Conservation (phyloP, 2,329 filamentous ascomycete genomes). For the Talaromyces sp. region DNA sequence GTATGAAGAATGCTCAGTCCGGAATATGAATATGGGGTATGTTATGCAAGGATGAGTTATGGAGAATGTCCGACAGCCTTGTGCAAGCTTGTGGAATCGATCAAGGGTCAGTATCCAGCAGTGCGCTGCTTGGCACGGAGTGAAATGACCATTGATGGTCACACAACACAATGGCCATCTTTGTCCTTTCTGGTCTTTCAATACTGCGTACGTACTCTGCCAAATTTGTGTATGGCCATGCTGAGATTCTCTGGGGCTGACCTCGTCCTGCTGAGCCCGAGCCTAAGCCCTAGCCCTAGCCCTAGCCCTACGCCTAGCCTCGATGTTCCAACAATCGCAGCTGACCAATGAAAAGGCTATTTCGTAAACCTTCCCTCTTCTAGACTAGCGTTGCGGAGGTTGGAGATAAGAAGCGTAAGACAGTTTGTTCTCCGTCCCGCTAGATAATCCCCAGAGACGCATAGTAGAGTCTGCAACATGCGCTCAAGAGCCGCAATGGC, state of each 20-base stretch:
- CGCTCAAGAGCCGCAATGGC: background rate
- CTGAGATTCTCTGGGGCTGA: too few species aligned
- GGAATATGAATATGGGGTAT: too few species aligned
- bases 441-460: too few species aligned
- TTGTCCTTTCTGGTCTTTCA: background rate
- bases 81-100: background rate
- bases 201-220: too few species aligned
- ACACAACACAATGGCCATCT: background rate
- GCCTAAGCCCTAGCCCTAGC: background rate
- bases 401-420: background rate
- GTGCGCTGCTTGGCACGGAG: background rate
- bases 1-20: background rate
- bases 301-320: background rate
- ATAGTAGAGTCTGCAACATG: background rate
- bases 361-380: conserved; percentile 6
- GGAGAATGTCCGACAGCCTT: background rate
- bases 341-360: background rate
- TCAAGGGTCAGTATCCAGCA: background rate
- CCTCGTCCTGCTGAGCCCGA: too few species aligned
- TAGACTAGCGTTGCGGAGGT: background rate
- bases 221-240: too few species aligned
- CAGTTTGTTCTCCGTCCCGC: background rate
- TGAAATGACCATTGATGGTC: background rate
- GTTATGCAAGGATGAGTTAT: background rate
- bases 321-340: background rate